These are phyloP conservation scores for Aspergillus brasiliensis DNA, from an alignment of 2,329 filamentous ascomycete species.

Conservation along the genomic window DNA sequence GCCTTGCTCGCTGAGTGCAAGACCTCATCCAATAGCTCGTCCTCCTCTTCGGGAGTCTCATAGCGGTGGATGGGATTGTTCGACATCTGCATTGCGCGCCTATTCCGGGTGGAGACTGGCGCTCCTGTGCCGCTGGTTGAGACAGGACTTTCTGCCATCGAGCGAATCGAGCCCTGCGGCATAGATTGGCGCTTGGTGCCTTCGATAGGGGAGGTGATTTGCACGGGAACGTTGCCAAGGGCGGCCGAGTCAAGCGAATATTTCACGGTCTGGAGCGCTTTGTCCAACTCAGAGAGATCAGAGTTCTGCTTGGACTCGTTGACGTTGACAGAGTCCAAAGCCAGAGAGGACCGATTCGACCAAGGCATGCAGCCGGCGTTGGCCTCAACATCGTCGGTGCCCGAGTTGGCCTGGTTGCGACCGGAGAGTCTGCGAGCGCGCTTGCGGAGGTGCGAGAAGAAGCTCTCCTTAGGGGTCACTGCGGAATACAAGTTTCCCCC, in stretches of 20 bases:
- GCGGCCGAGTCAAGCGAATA: conserved; percentile 57
- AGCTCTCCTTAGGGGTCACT: conserved; percentile 85
- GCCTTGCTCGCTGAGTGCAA: conserved; percentile 75
- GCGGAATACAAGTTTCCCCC: conserved; percentile 74
- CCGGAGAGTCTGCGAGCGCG: conserved; percentile 90
- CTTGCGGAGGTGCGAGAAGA: conserved; percentile 96
- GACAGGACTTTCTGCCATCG: conserved; percentile 31
- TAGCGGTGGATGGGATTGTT: conserved; percentile 78
- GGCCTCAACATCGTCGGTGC: conserved; percentile 86
- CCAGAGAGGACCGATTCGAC: conserved; percentile 82
- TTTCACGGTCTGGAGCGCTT: conserved; percentile 61
- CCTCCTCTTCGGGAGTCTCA: conserved; percentile 93
- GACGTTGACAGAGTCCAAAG: conserved; percentile 64
- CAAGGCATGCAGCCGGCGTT: conserved; percentile 89
- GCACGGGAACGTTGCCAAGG: conserved; percentile 40
- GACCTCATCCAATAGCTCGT: conserved; percentile 90
- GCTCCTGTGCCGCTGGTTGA: conserved; percentile 29
- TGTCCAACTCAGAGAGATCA: conserved; percentile 63
- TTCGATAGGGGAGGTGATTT: conserved; percentile 35
- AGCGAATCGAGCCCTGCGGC: conserved; percentile 36
- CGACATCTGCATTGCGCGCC: conserved; percentile 71
- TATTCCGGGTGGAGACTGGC: conserved; percentile 76
- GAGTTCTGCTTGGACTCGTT: conserved; percentile 50
- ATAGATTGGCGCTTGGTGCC: conserved; percentile 43
- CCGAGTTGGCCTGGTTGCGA: conserved; percentile 79